Evolutionary conservation across 352 stramenopile genomes (phyloP).

Genomic region (Globisporangium carolinianum): DNA sequence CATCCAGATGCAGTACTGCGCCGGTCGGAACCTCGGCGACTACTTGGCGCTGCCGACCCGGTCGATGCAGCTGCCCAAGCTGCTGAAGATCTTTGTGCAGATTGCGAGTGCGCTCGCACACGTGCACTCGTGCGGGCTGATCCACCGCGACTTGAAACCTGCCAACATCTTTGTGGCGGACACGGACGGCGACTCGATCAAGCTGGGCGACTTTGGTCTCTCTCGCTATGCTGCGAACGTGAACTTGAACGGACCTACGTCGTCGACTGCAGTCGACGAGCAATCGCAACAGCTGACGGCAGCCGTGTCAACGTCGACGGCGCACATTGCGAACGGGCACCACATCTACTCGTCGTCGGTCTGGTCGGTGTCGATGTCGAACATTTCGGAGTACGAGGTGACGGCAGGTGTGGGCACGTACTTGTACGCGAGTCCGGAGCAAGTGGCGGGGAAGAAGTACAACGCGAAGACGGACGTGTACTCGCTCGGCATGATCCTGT

Average conservation of each 20-base stretch:
- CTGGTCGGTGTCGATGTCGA: constrained; percentile 50
- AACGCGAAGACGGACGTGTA: constrained; percentile 90
- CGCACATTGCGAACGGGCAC: constrained; percentile 9
- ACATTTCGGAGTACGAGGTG: constrained; percentile 74
- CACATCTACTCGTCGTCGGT: constrained; percentile 38
- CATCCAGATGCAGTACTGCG: constrained; percentile 92
- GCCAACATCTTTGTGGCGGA: constrained; percentile 90
- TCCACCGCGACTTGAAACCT: constrained; percentile 90
- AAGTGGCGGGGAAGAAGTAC: constrained; percentile 88
- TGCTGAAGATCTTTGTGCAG: constrained; percentile 86
- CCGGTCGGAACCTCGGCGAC: constrained; percentile 76
- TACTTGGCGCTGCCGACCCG: constrained; percentile 67
- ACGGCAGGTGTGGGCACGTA: constrained; percentile 88
- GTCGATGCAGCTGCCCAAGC: constrained; percentile 65
- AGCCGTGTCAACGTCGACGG: constrained; percentile 5
- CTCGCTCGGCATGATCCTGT: constrained; percentile 89
- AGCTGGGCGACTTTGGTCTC: constrained; percentile 87
- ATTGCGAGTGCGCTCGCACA: constrained; percentile 87
- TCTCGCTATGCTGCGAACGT: constrained; percentile 78
- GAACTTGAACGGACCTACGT: constrained; percentile 41
- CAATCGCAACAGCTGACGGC: constrained; percentile 9
- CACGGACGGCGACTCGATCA: constrained; percentile 79
- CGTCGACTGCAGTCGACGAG: constrained; percentile 14
- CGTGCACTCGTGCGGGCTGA: constrained; percentile 85
- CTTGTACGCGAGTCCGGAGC: constrained; percentile 86